A percentile compares a stretch with the other conserved stretches of the same genome.
Conservation (phyloP, 345 rosid species). For the Trapa incisa region DNA sequence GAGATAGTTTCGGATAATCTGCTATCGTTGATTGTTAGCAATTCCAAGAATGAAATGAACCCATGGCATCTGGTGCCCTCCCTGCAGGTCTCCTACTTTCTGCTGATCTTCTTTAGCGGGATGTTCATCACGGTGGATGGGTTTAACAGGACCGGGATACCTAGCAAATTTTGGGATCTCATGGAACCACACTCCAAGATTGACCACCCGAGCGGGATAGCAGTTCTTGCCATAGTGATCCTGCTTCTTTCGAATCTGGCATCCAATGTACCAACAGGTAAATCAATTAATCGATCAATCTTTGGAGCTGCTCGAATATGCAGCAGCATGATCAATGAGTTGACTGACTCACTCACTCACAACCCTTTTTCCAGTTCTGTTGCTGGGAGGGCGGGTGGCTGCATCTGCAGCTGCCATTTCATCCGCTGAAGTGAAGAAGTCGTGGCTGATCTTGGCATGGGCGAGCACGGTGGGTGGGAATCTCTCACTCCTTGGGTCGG, state of each 20-base stretch:
- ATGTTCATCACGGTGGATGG: constrained; percentile 85
- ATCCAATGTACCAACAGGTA: constrained; percentile 90
- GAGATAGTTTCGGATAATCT: too few species aligned
- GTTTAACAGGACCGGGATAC: constrained; percentile 80
- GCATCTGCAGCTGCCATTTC: constrained; percentile 57
- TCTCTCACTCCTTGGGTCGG: constrained; percentile 71
- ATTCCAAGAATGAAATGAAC: too few species aligned
- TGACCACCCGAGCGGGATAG: constrained; percentile 30
- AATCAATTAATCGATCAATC: neutral
- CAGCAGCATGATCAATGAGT: neutral
- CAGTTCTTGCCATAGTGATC: constrained; percentile 54
- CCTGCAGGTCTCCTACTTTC: constrained; percentile 67
- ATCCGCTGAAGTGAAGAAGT: constrained; percentile 48
- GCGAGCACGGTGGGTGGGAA: constrained; percentile 82
- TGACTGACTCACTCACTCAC: too few species aligned
- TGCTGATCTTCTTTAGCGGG: constrained; percentile 77
- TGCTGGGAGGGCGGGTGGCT: constrained; percentile 65
- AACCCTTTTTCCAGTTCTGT: constrained; percentile 29
- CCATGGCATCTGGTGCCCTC: too few species aligned
- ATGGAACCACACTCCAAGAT: constrained; percentile 68
- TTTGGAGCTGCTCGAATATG: neutral
- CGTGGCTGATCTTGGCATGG: constrained; percentile 81
- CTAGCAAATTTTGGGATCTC: constrained; percentile 54
- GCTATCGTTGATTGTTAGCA: too few species aligned
- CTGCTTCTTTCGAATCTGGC: constrained; percentile 61